These are phyloP conservation scores for Musa schizocarpa DNA, from an alignment of 176 grass and related monocot genomes.

Conservation along the genomic window DNA sequence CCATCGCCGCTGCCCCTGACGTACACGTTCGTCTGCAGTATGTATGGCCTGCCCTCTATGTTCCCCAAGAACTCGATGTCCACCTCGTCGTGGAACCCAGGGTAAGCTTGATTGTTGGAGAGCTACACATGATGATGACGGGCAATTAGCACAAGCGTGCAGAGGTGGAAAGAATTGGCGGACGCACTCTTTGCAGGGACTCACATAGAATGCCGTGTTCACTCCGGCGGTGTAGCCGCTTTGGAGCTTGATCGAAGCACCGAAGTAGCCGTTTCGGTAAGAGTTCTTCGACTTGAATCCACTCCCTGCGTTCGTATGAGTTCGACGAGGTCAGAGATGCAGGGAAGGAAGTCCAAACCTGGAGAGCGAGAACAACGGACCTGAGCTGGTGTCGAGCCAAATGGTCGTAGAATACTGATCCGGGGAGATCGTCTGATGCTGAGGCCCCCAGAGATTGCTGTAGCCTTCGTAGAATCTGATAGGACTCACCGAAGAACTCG, in stretches of 20 bases:
- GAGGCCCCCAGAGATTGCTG: constrained; percentile 45
- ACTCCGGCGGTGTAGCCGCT: constrained; percentile 63
- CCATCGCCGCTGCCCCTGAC: constrained; percentile 53
- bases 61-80: constrained; percentile 70
- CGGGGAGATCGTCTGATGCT: constrained; percentile 35
- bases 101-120: constrained; percentile 55
- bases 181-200: background rate
- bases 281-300: constrained; percentile 56
- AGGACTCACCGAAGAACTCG: constrained; percentile 25
- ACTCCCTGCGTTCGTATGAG: constrained; percentile 23
- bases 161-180: background rate
- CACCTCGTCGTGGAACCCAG: constrained; percentile 58
- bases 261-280: constrained; percentile 48
- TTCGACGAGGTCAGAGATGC: background rate
- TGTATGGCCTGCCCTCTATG: constrained; percentile 42
- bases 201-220: constrained; percentile 65
- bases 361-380: constrained; percentile 4
- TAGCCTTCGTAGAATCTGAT: constrained; percentile 35
- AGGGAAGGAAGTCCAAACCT: background rate
- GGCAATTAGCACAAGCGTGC: background rate
- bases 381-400: constrained; percentile 57
- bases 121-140: constrained; percentile 5
- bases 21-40: constrained; percentile 69
- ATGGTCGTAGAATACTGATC: constrained; percentile 34
- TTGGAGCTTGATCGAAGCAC: constrained; percentile 48